Conservation (phyloP, 1,139 yeast species). For the Hansenula sp. region DNA sequence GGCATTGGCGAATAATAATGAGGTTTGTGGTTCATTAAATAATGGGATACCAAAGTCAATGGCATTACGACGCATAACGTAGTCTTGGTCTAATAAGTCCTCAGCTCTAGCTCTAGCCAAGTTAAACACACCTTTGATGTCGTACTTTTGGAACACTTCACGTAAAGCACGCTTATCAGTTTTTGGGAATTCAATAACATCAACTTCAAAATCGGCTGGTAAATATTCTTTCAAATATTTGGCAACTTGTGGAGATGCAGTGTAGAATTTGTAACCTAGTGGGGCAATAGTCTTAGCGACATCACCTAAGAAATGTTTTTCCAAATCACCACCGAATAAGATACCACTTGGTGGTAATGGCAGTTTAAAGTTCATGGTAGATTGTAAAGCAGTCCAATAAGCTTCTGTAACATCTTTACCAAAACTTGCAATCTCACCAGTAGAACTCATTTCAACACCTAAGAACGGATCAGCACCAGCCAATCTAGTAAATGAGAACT, state of each 20-base stretch:
- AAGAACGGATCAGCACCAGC: conserved; percentile 99
- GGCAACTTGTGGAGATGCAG: conserved; percentile 71
- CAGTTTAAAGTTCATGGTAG: conserved; percentile 93
- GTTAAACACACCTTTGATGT: conserved; percentile 85
- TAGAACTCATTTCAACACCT: conserved; percentile 98
- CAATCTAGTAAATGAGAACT: conserved; percentile 93
- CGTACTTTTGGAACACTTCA: conserved; percentile 84
- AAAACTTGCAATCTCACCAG: conserved; percentile 97
- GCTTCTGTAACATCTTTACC: conserved; percentile 85
- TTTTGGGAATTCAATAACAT: conserved; percentile 83
- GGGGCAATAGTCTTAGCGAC: conserved; percentile 70
- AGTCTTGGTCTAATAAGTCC: conserved; percentile 78
- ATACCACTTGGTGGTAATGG: conserved; percentile 90
- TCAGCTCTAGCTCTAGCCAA: conserved; percentile 90
- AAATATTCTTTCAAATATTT: conserved; percentile 55
- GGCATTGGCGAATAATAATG: conserved; percentile 81
- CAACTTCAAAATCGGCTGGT: conserved; percentile 35
- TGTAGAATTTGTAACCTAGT: conserved; percentile 78
- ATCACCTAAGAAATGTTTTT: conserved; percentile 63
- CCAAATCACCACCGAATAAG: conserved; percentile 88
- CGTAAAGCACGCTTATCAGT: conserved; percentile 90
- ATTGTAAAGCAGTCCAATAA: conserved; percentile 95
- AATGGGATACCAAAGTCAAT: conserved; percentile 96
- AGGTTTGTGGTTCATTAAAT: conserved; percentile 94
- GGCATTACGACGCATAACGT: conserved; percentile 97